phyloP scores from a whole-genome alignment of 495 filamentous ascomycete genomes.

The Penicillium desertorum region DNA sequence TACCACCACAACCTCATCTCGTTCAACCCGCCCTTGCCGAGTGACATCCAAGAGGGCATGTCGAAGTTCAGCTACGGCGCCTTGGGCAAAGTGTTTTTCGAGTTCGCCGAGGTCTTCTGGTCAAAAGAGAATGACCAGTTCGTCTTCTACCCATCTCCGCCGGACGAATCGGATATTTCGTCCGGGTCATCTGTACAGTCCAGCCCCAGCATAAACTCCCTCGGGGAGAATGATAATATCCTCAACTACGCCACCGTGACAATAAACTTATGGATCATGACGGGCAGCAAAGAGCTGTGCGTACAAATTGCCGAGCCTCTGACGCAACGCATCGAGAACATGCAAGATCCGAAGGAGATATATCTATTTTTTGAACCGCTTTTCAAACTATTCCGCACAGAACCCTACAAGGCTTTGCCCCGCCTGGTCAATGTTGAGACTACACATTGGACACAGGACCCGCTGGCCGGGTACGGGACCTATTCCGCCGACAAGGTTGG shows the following conservation, averaged over 20 bases:
- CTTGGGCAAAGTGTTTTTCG: slow-evolving; percentile 30
- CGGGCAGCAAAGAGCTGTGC: slow-evolving; percentile 26
- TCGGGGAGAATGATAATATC: slow-evolving; percentile 25
- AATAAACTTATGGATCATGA: slow-evolving; percentile 30
- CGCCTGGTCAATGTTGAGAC: slow-evolving; percentile 26
- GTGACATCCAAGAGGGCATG: slow-evolving; percentile 27
- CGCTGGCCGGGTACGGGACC: slow-evolving; percentile 25
- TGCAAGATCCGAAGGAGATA: slow-evolving; percentile 23
- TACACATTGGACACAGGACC: slow-evolving; percentile 31
- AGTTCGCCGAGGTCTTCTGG: slow-evolving; percentile 30
- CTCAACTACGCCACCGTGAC: slow-evolving; percentile 30
- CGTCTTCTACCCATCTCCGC: slow-evolving; percentile 28
- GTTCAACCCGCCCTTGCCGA: slow-evolving; percentile 27
- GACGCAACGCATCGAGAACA: slow-evolving; percentile 28
- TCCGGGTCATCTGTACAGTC: slow-evolving; percentile 21
- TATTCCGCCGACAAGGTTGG: slow-evolving; percentile 31
- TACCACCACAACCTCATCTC: slow-evolving; percentile 28
- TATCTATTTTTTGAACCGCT: slow-evolving; percentile 29
- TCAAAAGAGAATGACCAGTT: slow-evolving; percentile 30
- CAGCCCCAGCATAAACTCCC: slow-evolving; percentile 15
- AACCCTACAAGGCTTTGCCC: slow-evolving; percentile 28
- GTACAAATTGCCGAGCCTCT: slow-evolving; percentile 30
- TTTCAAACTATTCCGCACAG: slow-evolving; percentile 26
- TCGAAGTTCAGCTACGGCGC: slow-evolving; percentile 25
- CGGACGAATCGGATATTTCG: slow-evolving; percentile 13